Percentiles rank a stretch among this genome's conserved stretches.
phyloP scores from a whole-genome alignment of 1,139 yeast species.

The Tardiomyces blankii region DNA sequence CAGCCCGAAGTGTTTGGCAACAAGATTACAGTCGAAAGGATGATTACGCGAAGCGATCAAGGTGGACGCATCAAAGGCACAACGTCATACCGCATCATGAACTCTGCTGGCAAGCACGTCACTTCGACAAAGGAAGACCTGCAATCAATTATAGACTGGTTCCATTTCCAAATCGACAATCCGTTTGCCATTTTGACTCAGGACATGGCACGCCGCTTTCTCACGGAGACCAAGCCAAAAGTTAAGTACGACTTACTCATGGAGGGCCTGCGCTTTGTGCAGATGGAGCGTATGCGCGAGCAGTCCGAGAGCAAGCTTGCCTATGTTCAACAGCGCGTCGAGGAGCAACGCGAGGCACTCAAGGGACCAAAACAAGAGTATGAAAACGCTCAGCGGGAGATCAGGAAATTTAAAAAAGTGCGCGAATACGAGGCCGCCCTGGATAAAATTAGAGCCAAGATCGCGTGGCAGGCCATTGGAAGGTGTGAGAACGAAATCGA shows the following conservation, averaged over 20 bases:
- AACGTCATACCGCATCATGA: slow-evolving; percentile 42
- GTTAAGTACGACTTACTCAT: slow-evolving; percentile 53
- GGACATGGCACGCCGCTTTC: slow-evolving; percentile 85
- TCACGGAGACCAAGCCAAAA: slow-evolving; percentile 61
- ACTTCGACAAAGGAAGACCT: slow-evolving; percentile 55
- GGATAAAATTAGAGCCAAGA: not conserved
- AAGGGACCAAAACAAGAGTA: not conserved
- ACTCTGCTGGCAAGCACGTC: slow-evolving; percentile 39
- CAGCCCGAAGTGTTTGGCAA: slow-evolving; percentile 56
- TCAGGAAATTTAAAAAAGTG: slow-evolving; percentile 42
- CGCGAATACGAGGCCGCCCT: slow-evolving; percentile 24
- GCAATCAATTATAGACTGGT: slow-evolving; percentile 56
- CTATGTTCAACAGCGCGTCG: slow-evolving; percentile 22
- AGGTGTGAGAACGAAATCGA: not conserved
- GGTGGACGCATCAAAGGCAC: slow-evolving; percentile 24
- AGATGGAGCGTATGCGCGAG: slow-evolving; percentile 5
- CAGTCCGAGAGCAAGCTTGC: slow-evolving; percentile 12
- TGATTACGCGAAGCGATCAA: slow-evolving; percentile 28
- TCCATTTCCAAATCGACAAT: slow-evolving; percentile 74
- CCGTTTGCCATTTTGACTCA: slow-evolving; percentile 92
- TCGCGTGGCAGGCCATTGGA: not conserved
- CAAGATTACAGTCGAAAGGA: slow-evolving; percentile 59
- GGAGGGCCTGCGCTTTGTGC: slow-evolving; percentile 24
- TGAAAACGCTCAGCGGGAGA: slow-evolving; percentile 1
- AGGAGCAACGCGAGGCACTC: slow-evolving; percentile 23